Conservation (phyloP, 352 stramenopile genomes). For the Phytopythium ostracodes region DNA sequence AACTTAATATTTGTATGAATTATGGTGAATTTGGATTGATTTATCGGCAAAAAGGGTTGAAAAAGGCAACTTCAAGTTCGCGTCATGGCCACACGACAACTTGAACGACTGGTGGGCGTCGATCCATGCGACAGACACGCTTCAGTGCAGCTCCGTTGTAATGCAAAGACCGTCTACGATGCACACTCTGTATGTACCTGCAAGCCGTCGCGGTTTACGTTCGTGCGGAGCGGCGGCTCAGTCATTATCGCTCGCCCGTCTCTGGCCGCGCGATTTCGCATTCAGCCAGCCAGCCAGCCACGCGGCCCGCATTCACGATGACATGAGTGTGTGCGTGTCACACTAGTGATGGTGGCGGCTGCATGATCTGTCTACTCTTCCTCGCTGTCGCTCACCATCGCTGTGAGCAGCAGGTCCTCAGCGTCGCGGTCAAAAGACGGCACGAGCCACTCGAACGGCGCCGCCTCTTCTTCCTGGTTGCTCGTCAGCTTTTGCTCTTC, state of each 20-base stretch:
- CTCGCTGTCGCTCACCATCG: constrained; percentile 30
- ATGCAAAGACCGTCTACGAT: no score
- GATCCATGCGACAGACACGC: no score
- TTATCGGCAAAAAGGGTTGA: neutral
- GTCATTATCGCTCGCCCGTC: no score
- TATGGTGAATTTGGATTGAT: neutral
- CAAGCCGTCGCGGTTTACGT: no score
- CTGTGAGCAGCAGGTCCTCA: constrained; percentile 11
- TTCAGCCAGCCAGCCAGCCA: no score
- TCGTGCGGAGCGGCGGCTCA: no score
- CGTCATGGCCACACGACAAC: neutral
- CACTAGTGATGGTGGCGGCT: neutral
- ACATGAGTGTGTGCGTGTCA: neutral
- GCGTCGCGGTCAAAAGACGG: constrained; percentile 12
- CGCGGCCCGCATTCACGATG: neutral
- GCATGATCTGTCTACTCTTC: constrained; percentile 1
- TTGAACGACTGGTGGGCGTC: neutral
- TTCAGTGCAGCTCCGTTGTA: no score
- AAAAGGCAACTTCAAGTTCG: constrained; percentile 1
- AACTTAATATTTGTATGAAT: neutral
- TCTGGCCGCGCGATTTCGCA: no score
- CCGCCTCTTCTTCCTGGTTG: constrained; percentile 4
- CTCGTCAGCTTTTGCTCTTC: neutral
- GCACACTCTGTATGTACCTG: no score
- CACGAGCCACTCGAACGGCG: constrained; percentile 25